Conservation (phyloP, 2,329 filamentous ascomycete genomes). For the Cordyceps militaris region DNA sequence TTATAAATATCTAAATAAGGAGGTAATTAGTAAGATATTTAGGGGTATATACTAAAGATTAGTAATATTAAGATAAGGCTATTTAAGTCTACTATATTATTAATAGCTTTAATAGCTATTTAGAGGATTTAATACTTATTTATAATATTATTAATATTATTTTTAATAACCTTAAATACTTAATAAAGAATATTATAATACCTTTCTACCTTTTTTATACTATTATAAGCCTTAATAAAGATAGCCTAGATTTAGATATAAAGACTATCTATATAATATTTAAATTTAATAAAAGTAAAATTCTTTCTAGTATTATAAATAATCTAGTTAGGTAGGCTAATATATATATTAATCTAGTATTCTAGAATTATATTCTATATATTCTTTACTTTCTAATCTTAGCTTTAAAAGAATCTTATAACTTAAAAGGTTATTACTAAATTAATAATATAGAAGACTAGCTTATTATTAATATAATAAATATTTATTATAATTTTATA, state of each 20-base stretch:
- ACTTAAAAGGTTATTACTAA: background rate
- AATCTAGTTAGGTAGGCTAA: background rate
- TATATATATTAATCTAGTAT: background rate
- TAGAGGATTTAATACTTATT: background rate
- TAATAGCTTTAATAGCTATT: background rate
- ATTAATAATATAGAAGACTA: background rate
- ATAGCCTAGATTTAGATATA: background rate
- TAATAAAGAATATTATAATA: background rate
- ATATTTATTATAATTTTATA: background rate
- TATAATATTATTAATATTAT: background rate
- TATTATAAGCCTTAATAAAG: background rate
- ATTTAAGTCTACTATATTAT: background rate
- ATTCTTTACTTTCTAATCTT: background rate
- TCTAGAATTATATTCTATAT: background rate
- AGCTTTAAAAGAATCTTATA: background rate
- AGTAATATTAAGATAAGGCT: background rate
- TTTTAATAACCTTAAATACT: background rate
- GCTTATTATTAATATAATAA: background rate
- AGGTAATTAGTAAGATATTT: background rate
- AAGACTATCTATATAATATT: background rate
- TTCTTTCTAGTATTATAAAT: background rate
- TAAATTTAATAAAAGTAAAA: background rate
- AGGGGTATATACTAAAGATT: background rate
- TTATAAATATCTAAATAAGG: background rate
- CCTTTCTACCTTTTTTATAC: background rate